Conservation (phyloP, 768 basidiomycete species). For the Goffeauzyma gilvescens region DNA sequence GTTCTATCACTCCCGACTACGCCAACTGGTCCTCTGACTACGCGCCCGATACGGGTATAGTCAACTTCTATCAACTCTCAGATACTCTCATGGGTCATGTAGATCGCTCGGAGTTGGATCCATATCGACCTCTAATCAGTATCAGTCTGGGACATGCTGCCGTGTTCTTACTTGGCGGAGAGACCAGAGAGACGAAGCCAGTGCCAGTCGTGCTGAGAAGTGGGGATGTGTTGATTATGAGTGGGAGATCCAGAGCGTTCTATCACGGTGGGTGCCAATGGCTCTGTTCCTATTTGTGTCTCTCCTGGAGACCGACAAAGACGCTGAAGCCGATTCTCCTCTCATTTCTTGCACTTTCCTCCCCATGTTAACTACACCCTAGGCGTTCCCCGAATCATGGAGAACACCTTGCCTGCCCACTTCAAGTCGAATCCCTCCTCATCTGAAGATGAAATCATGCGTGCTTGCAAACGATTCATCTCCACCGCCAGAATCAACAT, state of each 20-base stretch:
- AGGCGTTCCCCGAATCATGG: conserved; percentile 78
- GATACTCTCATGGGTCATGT: conserved; percentile 94
- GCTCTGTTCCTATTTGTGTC: not conserved
- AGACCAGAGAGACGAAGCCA: conserved; percentile 57
- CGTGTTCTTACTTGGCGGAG: conserved; percentile 72
- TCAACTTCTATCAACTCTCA: conserved; percentile 81
- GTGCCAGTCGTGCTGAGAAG: conserved; percentile 68
- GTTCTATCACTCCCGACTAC: conserved; percentile 41
- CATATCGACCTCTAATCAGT: conserved; percentile 77
- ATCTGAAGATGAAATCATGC: conserved; percentile 6
- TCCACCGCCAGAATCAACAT: conserved; percentile 50
- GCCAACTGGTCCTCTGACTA: conserved; percentile 57
- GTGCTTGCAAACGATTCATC: conserved; percentile 22
- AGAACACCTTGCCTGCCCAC: conserved; percentile 48
- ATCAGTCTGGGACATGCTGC: conserved; percentile 80
- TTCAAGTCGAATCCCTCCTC: conserved; percentile 26
- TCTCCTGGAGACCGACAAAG: too few species aligned
- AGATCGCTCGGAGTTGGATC: conserved; percentile 87
- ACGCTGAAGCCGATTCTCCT: not conserved
- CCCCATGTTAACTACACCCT: too few species aligned
- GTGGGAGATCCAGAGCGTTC: conserved; percentile 65
- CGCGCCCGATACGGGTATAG: conserved; percentile 81
- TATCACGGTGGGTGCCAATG: conserved; percentile 55
- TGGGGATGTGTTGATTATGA: conserved; percentile 85
- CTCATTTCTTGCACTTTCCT: too few species aligned